Conservation (phyloP, 306 rosid species). For the Sicyos baderoa region DNA sequence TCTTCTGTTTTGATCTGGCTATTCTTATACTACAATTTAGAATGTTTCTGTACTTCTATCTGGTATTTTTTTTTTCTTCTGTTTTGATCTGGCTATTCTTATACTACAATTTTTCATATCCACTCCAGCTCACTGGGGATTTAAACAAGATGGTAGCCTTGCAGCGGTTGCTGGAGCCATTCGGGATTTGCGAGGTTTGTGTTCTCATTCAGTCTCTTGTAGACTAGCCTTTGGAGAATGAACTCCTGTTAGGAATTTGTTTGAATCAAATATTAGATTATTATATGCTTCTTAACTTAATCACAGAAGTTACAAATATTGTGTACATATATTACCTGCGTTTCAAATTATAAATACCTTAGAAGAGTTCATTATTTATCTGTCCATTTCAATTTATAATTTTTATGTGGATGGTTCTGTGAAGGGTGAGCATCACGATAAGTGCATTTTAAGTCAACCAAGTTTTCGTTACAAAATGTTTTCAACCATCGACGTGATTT, state of each 20-base stretch:
- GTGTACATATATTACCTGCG: neutral
- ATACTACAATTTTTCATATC: neutral
- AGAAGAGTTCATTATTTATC: neutral
- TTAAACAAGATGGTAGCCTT: conserved; percentile 53
- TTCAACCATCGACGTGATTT: too few relatives aligned
- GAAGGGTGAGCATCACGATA: too few relatives aligned
- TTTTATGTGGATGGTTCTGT: too few relatives aligned
- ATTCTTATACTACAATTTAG: neutral
- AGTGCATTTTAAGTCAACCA: too few relatives aligned
- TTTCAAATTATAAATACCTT: neutral
- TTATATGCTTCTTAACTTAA: neutral
- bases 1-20: neutral
- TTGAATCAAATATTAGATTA: neutral
- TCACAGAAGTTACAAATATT: neutral
- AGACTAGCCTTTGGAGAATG: neutral
- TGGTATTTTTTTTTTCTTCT: neutral
- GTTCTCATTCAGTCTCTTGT: conserved; percentile 4
- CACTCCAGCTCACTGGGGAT: conserved; percentile 50
- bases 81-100: conserved; percentile 10
- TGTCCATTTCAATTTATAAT: too few relatives aligned
- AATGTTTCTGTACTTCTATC: neutral
- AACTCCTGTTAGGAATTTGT: neutral
- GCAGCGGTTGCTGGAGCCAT: conserved; percentile 47
- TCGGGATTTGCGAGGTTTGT: conserved; percentile 55
- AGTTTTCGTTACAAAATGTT: too few relatives aligned